These are phyloP conservation scores for Fusarium palustre DNA, from an alignment of 2,329 filamentous ascomycete species.

Conservation along the genomic window DNA sequence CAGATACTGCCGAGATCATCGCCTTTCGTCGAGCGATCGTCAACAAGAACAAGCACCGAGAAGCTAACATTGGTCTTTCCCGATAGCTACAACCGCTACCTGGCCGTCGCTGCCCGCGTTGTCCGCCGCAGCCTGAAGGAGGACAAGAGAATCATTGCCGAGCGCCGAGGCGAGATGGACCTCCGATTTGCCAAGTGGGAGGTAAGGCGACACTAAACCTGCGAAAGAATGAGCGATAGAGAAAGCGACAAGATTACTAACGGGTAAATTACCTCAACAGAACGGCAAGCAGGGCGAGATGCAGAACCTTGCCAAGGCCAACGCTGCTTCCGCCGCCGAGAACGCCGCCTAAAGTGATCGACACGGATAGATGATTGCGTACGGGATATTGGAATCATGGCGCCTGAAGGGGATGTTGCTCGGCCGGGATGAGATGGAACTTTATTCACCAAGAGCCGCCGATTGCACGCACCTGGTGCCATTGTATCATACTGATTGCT, in stretches of 20 bases:
- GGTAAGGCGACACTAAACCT: conserved; percentile 63
- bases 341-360: conserved; percentile 51
- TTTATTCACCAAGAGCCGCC: conserved; percentile 41
- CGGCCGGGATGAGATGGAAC: conserved; percentile 36
- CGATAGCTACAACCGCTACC: conserved; percentile 98
- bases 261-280: conserved; percentile 65
- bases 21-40: conserved; percentile 19
- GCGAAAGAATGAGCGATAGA: not conserved
- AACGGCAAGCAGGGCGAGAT: conserved; percentile 94
- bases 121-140: conserved; percentile 98
- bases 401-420: conserved; percentile 29
- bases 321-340: conserved; percentile 57
- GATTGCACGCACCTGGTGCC: conserved; percentile 44
- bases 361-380: conserved; percentile 37
- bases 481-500: conserved; percentile 54
- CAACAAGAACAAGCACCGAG: conserved; percentile 38
- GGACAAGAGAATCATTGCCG: conserved; percentile 85
- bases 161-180: conserved; percentile 91
- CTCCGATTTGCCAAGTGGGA: conserved; percentile 94
- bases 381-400: conserved; percentile 41
- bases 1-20: conserved; percentile 12
- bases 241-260: conserved; percentile 38
- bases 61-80: conserved; percentile 52
- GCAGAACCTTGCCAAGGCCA: conserved; percentile 75
- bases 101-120: conserved; percentile 92